Conservation (phyloP, 768 basidiomycete genomes). For the Xerocomellus chrysenteron region DNA sequence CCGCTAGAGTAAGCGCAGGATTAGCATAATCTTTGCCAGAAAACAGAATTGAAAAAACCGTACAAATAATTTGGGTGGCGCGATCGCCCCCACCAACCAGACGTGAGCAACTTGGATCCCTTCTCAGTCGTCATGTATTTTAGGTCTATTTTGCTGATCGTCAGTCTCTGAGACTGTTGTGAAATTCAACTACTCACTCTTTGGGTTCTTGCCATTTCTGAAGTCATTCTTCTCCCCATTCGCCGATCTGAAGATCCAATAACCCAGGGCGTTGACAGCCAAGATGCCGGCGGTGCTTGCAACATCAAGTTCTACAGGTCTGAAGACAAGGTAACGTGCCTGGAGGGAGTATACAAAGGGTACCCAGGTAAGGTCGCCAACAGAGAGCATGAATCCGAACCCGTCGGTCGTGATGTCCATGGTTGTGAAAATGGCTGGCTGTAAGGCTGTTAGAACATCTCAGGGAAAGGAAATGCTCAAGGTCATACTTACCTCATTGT, state of each 20-base stretch:
- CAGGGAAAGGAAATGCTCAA: not conserved
- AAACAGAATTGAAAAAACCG: conserved; percentile 18
- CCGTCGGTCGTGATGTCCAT: conserved; percentile 99
- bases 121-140: conserved; percentile 75
- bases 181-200: conserved; percentile 53
- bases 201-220: conserved; percentile 89
- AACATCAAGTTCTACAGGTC: conserved; percentile 73
- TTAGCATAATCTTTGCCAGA: not conserved
- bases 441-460: not conserved
- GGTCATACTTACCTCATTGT: conserved; percentile 73
- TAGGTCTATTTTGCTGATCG: conserved; percentile 52
- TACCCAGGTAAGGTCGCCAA: conserved; percentile 92
- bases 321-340: conserved; percentile 93
- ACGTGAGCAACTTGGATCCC: conserved; percentile 88
- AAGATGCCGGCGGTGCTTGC: conserved; percentile 55
- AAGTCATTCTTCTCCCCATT: conserved; percentile 98
- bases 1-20: conserved; percentile 45
- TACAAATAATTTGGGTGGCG: conserved; percentile 92
- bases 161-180: not conserved
- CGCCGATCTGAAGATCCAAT: conserved; percentile 85
- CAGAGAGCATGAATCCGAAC: conserved; percentile 96
- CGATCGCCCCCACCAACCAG: conserved; percentile 96
- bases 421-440: conserved; percentile 88
- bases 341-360: conserved; percentile 94
- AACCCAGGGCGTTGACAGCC: conserved; percentile 67